A percentile compares a stretch with the other conserved stretches of the same genome.
These are phyloP conservation scores for Aspergillus japonicus DNA, from an alignment of 2,329 filamentous ascomycete genomes.

Conservation along the genomic window DNA sequence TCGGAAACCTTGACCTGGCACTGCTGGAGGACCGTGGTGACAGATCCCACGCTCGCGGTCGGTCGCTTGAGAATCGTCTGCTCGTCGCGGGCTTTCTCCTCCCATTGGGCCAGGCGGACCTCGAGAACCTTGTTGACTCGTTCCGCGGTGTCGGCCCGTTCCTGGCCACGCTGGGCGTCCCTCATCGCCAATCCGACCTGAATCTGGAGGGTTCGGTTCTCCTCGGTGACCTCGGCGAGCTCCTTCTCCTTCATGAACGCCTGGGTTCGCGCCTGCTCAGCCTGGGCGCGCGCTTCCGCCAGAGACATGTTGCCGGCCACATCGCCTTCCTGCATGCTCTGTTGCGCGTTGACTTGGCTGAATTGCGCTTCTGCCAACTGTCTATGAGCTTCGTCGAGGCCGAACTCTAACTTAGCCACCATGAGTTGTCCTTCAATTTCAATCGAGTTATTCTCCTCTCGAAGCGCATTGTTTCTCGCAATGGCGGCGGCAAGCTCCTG, in stretches of 20 bases:
- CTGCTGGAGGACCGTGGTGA: conserved; percentile 16
- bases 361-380: not conserved
- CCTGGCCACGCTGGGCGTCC: conserved; percentile 12
- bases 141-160: conserved; percentile 5
- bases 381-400: conserved; percentile 8
- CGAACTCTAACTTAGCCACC: not conserved
- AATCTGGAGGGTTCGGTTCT: not conserved
- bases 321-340: conserved; percentile 10
- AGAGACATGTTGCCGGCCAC: conserved; percentile 9
- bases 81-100: conserved; percentile 6
- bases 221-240: not conserved
- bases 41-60: conserved; percentile 11
- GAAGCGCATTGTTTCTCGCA: not conserved
- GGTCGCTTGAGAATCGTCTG: conserved; percentile 14
- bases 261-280: not conserved
- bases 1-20: conserved; percentile 13
- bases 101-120: conserved; percentile 12
- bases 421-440: not conserved
- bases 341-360: conserved; percentile 1
- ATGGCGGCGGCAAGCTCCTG: conserved; percentile 10
- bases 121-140: conserved; percentile 14
- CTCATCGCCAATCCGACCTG: conserved; percentile 10
- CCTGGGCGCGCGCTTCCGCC: conserved; percentile 5
- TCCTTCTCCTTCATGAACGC: not conserved
- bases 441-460: not conserved